Evolutionary conservation across 2,329 filamentous ascomycete genomes (phyloP).

Genomic region (Davidsoniella neocaledoniae): DNA sequence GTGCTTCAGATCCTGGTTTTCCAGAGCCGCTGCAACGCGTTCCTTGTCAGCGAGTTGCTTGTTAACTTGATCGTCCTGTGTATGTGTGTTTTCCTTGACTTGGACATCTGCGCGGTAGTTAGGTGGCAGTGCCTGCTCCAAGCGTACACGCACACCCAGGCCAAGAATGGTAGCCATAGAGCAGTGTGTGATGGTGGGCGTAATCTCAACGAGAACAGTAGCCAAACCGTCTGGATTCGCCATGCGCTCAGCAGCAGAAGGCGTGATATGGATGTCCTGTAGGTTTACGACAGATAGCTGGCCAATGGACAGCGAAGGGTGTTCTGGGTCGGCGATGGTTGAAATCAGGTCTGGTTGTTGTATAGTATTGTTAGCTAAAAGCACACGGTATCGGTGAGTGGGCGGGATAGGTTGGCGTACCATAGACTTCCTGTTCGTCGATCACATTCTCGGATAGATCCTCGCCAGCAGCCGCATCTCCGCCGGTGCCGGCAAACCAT

Average conservation of each 20-base stretch:
- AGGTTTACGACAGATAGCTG: conserved; percentile 90
- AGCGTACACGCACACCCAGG: conserved; percentile 73
- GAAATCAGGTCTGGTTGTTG: conserved; percentile 61
- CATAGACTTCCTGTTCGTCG: conserved; percentile 93
- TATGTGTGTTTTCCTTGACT: conserved; percentile 93
- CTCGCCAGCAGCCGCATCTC: conserved; percentile 39
- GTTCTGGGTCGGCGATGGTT: conserved; percentile 89
- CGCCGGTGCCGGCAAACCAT: conserved; percentile 18
- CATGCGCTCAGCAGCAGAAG: conserved; percentile 20
- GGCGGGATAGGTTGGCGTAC: conserved; percentile 28
- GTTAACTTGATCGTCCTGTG: conserved; percentile 86
- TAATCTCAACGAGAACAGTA: conserved; percentile 73
- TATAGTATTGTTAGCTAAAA: neutral
- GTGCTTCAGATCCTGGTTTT: conserved; percentile 78
- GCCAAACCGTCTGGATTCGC: conserved; percentile 40
- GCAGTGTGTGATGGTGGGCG: conserved; percentile 93
- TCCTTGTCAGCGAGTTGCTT: conserved; percentile 97
- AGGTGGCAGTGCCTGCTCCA: conserved; percentile 80
- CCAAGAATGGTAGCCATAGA: conserved; percentile 93
- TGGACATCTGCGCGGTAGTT: conserved; percentile 83
- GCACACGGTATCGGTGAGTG: neutral
- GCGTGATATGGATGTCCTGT: conserved; percentile 69
- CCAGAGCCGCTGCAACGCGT: conserved; percentile 80
- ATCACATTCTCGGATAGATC: conserved; percentile 47
- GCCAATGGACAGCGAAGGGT: conserved; percentile 71